phyloP scores from a whole-genome alignment of 2,329 filamentous ascomycete genomes.

The Cylindrodendrum hubeiense region DNA sequence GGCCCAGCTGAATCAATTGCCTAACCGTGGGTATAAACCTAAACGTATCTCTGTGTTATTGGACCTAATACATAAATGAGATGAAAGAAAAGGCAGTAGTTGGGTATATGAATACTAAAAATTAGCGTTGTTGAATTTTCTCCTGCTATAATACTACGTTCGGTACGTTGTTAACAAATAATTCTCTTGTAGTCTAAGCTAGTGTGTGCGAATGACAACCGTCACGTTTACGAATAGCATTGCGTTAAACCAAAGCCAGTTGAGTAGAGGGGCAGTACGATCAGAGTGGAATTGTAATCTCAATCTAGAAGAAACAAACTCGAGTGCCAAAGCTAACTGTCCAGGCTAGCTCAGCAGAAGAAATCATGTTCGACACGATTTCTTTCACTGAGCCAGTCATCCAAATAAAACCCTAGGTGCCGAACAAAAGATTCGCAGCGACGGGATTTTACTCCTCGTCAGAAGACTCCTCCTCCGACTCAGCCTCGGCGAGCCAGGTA shows the following conservation, averaged over 20 bases:
- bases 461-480: slow-evolving; percentile 69
- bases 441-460: slow-evolving; percentile 66
- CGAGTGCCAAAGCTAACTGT: slow-evolving; percentile 23
- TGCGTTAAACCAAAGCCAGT: neutral
- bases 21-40: no score
- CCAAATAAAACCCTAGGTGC: slow-evolving; percentile 10
- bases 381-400: slow-evolving; percentile 5
- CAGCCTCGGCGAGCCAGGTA: slow-evolving; percentile 89
- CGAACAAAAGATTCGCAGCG: slow-evolving; percentile 4
- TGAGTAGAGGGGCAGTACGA: neutral
- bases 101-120: no score
- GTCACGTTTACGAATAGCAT: no score
- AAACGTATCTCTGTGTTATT: no score
- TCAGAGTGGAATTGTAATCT: slow-evolving; percentile 35
- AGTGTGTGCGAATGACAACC: no score
- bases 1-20: no score
- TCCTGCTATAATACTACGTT: no score
- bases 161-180: no score
- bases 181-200: no score
- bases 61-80: no score
- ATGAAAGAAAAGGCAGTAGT: no score
- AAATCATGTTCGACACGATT: slow-evolving; percentile 16
- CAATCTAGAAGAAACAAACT: slow-evolving; percentile 33
- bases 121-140: no score
- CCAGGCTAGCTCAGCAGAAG: slow-evolving; percentile 13